Evolutionary conservation across 768 basidiomycete genomes (phyloP).

Genomic region (Cyclocybe cylindracea): DNA sequence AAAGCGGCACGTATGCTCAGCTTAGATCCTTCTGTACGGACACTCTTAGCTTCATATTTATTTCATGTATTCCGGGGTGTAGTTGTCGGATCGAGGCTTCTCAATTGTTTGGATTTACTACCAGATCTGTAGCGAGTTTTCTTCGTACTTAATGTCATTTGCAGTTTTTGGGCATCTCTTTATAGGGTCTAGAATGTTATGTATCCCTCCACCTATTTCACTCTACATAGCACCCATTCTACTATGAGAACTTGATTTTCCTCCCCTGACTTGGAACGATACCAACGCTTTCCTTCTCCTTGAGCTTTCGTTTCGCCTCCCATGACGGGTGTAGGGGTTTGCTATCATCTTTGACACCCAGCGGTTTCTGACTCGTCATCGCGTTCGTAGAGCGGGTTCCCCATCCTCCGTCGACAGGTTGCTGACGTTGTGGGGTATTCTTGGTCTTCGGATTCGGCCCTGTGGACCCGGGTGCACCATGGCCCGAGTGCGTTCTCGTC

Average conservation of each 20-base stretch:
- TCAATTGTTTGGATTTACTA: no score
- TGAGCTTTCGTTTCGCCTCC: conserved; percentile 88
- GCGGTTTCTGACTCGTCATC: conserved; percentile 5
- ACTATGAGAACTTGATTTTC: conserved; percentile 72
- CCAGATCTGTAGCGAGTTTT: not conserved
- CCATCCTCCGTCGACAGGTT: conserved; percentile 27
- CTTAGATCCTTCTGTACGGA: not conserved
- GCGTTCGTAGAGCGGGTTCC: conserved; percentile 20
- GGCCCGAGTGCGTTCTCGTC: conserved; percentile 1
- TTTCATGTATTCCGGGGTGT: not conserved
- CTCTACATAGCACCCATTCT: conserved; percentile 5
- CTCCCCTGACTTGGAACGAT: conserved; percentile 75
- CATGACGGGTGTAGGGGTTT: conserved; percentile 87
- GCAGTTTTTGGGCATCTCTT: not conserved
- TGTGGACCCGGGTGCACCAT: conserved; percentile 9
- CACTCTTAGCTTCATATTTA: not conserved
- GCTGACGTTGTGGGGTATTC: conserved; percentile 16
- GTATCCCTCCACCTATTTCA: not conserved
- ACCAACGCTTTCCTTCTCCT: conserved; percentile 63
- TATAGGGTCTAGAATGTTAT: not conserved
- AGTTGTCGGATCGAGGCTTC: no score
- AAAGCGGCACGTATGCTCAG: conserved; percentile 50
- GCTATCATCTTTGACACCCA: conserved; percentile 24
- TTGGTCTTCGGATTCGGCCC: conserved; percentile 10
- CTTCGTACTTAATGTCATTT: not conserved